Evolutionary conservation across 139 green algal genomes (phyloP).

Genomic region (Chlamydomonas sphaeroides): DNA sequence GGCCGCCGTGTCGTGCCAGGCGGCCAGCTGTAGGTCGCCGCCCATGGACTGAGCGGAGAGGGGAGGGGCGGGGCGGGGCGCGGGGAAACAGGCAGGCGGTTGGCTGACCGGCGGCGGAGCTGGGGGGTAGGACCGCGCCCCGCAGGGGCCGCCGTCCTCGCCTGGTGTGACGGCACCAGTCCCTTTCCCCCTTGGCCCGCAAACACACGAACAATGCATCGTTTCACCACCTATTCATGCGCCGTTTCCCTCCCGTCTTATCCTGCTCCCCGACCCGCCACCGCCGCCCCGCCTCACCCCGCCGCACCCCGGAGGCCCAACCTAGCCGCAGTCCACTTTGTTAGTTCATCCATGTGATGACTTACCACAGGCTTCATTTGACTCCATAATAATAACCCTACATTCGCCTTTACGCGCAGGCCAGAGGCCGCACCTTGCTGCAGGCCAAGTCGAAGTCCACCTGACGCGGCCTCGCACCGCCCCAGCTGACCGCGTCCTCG

Average conservation of each 20-base stretch:
- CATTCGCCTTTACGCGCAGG: too few species aligned
- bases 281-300: too few species aligned
- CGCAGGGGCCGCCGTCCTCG: too few species aligned
- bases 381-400: too few species aligned
- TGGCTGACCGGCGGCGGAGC: not conserved
- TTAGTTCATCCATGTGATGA: too few species aligned
- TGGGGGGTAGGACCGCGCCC: not conserved
- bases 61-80: not conserved
- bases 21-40: conserved; percentile 7
- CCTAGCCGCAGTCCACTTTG: too few species aligned
- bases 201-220: not conserved
- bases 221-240: too few species aligned
- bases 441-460: not conserved
- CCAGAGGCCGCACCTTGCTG: not conserved
- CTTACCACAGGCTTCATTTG: too few species aligned
- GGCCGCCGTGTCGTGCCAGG: not conserved
- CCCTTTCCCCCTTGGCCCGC: not conserved
- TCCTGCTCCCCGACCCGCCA: not conserved
- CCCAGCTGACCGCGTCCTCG: too few species aligned
- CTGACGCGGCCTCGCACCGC: not conserved
- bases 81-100: not conserved
- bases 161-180: not conserved
- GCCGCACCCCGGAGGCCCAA: too few species aligned
- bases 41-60: not conserved
- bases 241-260: not conserved